These are phyloP conservation scores for Boletus mariae DNA, from an alignment of 1,284 basidiomycete genomes.

Conservation along the genomic window DNA sequence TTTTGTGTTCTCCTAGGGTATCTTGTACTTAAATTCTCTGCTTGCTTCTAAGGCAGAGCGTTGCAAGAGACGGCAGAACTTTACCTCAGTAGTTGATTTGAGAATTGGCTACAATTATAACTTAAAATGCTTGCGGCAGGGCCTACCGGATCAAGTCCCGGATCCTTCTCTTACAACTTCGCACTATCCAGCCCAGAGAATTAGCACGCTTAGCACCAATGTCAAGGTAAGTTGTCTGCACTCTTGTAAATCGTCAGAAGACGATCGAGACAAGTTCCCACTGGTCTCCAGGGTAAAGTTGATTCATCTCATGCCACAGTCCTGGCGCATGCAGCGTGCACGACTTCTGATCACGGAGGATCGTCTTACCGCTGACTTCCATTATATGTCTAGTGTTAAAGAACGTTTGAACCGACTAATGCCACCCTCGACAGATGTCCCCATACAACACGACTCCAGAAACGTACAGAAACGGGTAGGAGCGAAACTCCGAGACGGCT, in stretches of 20 bases:
- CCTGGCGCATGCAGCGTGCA: neutral
- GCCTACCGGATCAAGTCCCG: too few relatives aligned
- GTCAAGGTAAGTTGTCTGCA: too few relatives aligned
- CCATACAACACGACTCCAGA: too few relatives aligned
- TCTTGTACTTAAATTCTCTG: neutral
- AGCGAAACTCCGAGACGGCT: neutral
- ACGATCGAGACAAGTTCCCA: too few relatives aligned
- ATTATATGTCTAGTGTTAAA: neutral
- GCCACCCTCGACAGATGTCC: neutral
- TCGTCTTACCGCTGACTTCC: neutral
- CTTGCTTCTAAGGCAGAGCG: neutral
- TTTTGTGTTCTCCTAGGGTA: neutral
- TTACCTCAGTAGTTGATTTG: too few relatives aligned
- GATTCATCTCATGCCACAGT: neutral
- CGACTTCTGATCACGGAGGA: neutral
- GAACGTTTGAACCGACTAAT: neutral
- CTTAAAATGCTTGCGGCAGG: too few relatives aligned
- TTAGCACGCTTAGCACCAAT: too few relatives aligned
- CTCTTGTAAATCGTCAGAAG: too few relatives aligned
- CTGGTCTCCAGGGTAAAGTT: neutral
- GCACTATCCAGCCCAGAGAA: too few relatives aligned
- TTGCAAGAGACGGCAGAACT: neutral
- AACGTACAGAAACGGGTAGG: too few relatives aligned
- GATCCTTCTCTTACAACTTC: too few relatives aligned
- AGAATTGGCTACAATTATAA: too few relatives aligned